Percentiles rank a stretch among this genome's conserved stretches.
phyloP scores from a whole-genome alignment of 2,329 filamentous ascomycete genomes.

The Colletotrichum sublineola region DNA sequence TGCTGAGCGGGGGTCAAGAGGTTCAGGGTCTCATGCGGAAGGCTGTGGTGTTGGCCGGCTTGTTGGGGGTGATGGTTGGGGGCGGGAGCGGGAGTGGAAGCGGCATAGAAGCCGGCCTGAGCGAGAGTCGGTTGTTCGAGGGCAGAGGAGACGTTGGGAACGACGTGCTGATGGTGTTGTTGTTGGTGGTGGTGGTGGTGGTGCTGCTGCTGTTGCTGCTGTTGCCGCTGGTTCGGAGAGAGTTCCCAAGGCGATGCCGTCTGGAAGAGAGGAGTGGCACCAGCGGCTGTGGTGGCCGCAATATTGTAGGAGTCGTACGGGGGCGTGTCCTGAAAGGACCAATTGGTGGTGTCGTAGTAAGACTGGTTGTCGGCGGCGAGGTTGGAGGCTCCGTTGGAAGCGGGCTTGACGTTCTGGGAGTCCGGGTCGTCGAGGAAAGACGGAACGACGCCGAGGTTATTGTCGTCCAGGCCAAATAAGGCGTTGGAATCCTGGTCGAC shows the following conservation, averaged over 20 bases:
- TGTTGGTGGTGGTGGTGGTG: conserved; percentile 47
- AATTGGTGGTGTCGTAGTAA: conserved; percentile 56
- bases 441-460: conserved; percentile 49
- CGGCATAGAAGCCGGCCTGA: conserved; percentile 53
- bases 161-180: conserved; percentile 43
- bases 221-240: conserved; percentile 51
- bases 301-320: conserved; percentile 61
- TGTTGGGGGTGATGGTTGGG: conserved; percentile 46
- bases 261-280: conserved; percentile 50
- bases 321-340: conserved; percentile 63
- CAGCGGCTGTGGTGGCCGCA: conserved; percentile 52
- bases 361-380: conserved; percentile 46
- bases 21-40: conserved; percentile 42
- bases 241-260: conserved; percentile 52
- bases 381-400: conserved; percentile 38
- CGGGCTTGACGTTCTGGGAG: conserved; percentile 42
- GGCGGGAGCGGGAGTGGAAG: conserved; percentile 47
- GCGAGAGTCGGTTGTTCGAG: conserved; percentile 53
- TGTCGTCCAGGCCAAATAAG: conserved; percentile 61
- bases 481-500: conserved; percentile 57
- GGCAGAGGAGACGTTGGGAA: conserved; percentile 50
- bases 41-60: conserved; percentile 36
- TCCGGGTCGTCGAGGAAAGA: conserved; percentile 52
- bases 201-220: neutral
- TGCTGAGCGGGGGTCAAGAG: conserved; percentile 69